These are phyloP conservation scores for Rhodomyrtus psidioides DNA, from an alignment of 441 rosid genomes.

Conservation along the genomic window DNA sequence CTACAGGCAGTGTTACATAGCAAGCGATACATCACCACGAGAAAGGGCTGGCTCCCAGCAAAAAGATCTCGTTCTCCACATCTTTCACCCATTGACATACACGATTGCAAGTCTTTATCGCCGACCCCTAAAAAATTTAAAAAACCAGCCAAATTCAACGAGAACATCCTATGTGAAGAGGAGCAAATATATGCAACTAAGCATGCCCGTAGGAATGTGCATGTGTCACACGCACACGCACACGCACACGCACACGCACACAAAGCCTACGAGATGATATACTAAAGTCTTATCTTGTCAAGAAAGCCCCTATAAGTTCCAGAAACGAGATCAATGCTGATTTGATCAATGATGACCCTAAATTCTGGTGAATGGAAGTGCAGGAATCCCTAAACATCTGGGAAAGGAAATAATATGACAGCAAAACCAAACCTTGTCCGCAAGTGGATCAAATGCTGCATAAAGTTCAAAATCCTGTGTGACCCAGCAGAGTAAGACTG, in stretches of 20 bases:
- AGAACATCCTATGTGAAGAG: background rate
- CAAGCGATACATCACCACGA: constrained; percentile 61
- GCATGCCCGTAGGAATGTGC: background rate
- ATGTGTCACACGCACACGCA: accelerated
- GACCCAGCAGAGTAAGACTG: constrained; percentile 97
- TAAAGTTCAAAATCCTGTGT: constrained; percentile 98
- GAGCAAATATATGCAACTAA: background rate
- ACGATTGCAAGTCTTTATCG: constrained; percentile 88
- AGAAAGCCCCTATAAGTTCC: background rate
- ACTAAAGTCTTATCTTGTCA: background rate
- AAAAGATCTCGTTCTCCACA: constrained; percentile 88
- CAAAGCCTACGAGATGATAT: background rate
- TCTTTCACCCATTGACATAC: constrained; percentile 94
- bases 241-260: background rate
- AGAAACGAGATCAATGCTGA: background rate
- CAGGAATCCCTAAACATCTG: background rate
- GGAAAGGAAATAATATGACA: background rate
- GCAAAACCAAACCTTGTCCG: constrained; percentile 71
- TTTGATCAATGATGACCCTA: background rate
- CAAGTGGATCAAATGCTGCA: constrained; percentile 96
- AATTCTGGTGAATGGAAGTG: background rate
- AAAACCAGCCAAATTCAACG: background rate
- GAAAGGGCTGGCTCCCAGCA: constrained; percentile 97
- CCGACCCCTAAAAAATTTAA: constrained; percentile 51
- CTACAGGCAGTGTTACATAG: constrained; percentile 22